phyloP scores from a whole-genome alignment of 2,329 filamentous ascomycete species.

The Venturia pyrina region DNA sequence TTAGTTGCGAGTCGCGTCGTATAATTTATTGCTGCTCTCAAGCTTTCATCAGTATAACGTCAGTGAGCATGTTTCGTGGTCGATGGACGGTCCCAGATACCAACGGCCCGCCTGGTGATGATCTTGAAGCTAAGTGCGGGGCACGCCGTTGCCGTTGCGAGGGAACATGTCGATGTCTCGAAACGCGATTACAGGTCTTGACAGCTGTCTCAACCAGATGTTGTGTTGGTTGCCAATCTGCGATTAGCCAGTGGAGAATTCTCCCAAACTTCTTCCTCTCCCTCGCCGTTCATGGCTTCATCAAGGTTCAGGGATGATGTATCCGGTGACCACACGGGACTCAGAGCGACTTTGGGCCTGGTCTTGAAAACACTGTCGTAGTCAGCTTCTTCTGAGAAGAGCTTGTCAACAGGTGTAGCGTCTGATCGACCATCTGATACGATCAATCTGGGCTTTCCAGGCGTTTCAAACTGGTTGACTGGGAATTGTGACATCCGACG shows the following conservation, averaged over 20 bases:
- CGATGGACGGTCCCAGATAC: not conserved
- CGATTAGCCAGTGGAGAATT: not conserved
- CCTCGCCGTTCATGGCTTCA: not conserved
- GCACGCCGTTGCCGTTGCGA: not conserved
- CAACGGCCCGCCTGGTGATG: not conserved
- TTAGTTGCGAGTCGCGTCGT: not conserved
- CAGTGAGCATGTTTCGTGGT: not conserved
- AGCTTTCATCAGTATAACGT: not conserved
- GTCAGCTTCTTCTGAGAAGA: slow-evolving; percentile 63
- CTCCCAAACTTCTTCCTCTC: slow-evolving; percentile 4
- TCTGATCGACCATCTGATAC: slow-evolving; percentile 23
- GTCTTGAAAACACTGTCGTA: slow-evolving; percentile 79
- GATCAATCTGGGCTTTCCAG: slow-evolving; percentile 24
- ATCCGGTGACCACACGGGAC: slow-evolving; percentile 39
- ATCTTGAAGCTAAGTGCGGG: not conserved
- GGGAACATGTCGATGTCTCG: not conserved
- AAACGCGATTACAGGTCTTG: not conserved
- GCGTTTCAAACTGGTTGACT: slow-evolving; percentile 48
- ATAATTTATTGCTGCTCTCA: not conserved
- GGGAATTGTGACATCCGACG: slow-evolving; percentile 32
- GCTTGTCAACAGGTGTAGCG: slow-evolving; percentile 52
- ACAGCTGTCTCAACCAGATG: not conserved
- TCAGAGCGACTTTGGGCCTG: slow-evolving; percentile 67
- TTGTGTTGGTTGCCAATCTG: not conserved
- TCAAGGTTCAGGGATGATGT: not conserved